phyloP scores from a whole-genome alignment of 2,329 filamentous ascomycete species.

The Aspergillus puulaauensis region DNA sequence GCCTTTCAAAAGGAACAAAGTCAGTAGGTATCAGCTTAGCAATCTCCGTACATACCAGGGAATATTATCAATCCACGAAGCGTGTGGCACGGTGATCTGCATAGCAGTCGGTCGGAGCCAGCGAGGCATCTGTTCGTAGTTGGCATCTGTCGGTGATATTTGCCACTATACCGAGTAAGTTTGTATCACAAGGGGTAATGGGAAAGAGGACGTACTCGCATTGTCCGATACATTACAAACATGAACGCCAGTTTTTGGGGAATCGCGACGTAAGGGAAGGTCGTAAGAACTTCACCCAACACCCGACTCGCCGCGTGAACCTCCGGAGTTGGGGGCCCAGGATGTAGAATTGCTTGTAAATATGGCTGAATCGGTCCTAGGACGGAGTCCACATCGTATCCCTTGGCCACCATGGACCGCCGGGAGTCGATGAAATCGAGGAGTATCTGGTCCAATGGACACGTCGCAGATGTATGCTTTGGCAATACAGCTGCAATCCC shows the following conservation, averaged over 20 bases:
- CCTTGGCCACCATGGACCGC: background rate
- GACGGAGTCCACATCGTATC: background rate
- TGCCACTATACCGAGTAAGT: background rate
- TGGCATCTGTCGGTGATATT: background rate
- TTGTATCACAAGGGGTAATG: background rate
- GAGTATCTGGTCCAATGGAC: constrained; percentile 2
- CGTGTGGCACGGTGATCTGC: constrained; percentile 4
- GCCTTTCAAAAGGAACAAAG: background rate
- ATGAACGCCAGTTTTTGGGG: background rate
- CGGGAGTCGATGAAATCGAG: background rate
- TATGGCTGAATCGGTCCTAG: background rate
- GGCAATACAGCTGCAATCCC: background rate
- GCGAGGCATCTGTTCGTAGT: background rate
- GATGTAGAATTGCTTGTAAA: background rate
- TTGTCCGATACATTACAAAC: background rate
- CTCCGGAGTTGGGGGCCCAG: background rate
- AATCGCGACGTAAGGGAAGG: background rate
- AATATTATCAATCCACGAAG: constrained; percentile 7
- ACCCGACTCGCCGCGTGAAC: background rate
- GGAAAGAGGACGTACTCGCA: background rate
- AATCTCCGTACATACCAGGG: background rate
- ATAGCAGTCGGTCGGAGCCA: constrained; percentile 2
- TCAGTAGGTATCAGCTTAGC: no score
- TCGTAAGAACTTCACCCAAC: background rate
- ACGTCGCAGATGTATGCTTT: background rate